phyloP scores from a whole-genome alignment of 1,284 basidiomycete genomes.

The Singerocomus inundabilis region DNA sequence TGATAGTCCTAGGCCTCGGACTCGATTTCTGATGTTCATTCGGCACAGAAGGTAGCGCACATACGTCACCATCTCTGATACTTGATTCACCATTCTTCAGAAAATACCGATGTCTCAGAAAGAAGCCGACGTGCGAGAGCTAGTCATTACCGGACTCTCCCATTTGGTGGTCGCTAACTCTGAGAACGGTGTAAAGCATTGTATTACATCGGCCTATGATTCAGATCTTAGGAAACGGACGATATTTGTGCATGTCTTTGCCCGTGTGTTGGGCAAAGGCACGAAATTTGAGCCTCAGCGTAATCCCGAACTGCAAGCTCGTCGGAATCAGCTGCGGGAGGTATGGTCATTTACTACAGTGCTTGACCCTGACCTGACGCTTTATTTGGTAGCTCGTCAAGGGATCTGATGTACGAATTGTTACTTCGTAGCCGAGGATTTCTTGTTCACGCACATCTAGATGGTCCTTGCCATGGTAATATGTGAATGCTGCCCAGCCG shows the following conservation, averaged over 20 bases:
- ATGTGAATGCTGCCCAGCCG: conserved; percentile 78
- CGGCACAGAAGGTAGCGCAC: conserved; percentile 46
- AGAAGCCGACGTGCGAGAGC: conserved; percentile 63
- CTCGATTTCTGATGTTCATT: conserved; percentile 51
- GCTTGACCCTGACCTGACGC: conserved; percentile 2
- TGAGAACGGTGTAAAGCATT: conserved; percentile 88
- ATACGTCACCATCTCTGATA: background rate
- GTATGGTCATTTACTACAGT: conserved; percentile 38
- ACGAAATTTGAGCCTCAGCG: conserved; percentile 67
- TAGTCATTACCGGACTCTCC: conserved; percentile 76
- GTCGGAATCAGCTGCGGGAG: conserved; percentile 64
- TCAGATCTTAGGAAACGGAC: conserved; percentile 69
- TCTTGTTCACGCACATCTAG: conserved; percentile 37
- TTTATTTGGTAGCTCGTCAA: conserved; percentile 57
- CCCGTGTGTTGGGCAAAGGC: conserved; percentile 80
- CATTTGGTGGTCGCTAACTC: conserved; percentile 84
- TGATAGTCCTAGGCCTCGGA: conserved; percentile 42
- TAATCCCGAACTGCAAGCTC: conserved; percentile 48
- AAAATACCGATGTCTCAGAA: conserved; percentile 48
- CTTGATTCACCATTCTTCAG: conserved; percentile 31
- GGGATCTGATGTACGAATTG: conserved; percentile 57
- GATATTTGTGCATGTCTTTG: conserved; percentile 88
- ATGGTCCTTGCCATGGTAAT: conserved; percentile 80
- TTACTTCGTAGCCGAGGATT: background rate
- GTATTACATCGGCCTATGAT: conserved; percentile 79